A percentile compares a stretch with the other conserved stretches of the same genome.
phyloP scores from a whole-genome alignment of 257 asterid species.

The Marsdenia floribunda region DNA sequence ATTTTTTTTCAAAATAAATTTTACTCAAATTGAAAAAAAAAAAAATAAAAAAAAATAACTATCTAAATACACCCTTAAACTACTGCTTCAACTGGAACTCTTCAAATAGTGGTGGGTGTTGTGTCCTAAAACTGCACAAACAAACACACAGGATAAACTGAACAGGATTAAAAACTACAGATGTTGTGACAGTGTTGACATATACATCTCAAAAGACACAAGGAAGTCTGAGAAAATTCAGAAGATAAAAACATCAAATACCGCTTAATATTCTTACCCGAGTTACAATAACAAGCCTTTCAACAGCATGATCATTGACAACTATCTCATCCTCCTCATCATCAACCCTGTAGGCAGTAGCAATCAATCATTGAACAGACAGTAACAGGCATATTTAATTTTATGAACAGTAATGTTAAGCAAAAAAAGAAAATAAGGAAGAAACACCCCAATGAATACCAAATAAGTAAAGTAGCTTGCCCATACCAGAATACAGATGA shows the following conservation, averaged over 20 bases:
- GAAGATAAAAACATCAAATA: not conserved
- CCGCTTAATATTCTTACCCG: constrained; percentile 42
- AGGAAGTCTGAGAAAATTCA: not conserved
- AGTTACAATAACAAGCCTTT: constrained; percentile 78
- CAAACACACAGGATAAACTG: not conserved
- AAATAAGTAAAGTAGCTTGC: not conserved
- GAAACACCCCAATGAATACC: not conserved
- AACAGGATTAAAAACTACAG: not conserved
- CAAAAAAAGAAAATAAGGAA: not conserved
- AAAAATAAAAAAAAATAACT: no score
- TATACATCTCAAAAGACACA: not conserved
- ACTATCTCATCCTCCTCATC: constrained; percentile 66
- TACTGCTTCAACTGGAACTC: not conserved
- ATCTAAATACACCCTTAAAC: not conserved
- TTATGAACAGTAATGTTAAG: not conserved
- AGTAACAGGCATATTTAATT: not conserved
- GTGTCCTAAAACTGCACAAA: not conserved
- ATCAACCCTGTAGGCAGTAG: constrained; percentile 42
- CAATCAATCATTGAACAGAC: constrained; percentile 12
- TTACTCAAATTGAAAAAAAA: no score
- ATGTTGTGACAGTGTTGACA: not conserved
- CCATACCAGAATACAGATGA: not conserved
- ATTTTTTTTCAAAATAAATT: not conserved
- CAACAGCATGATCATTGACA: constrained; percentile 63
- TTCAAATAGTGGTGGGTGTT: no score